These are phyloP conservation scores for Erythrobasidium yunnanense DNA, from an alignment of 768 basidiomycete genomes.

Conservation along the genomic window DNA sequence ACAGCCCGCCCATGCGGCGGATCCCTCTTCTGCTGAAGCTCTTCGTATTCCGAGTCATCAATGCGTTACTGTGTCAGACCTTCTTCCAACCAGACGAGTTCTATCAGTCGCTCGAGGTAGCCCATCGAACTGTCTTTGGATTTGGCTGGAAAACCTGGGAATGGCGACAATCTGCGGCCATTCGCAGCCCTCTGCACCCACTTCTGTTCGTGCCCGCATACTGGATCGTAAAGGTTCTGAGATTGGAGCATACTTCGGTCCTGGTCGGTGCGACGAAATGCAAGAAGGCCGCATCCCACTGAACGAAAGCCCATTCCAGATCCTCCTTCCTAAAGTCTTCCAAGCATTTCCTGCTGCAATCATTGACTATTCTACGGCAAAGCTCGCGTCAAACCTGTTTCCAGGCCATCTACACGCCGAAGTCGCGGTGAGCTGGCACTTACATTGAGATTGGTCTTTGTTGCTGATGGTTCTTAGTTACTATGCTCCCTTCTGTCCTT, in stretches of 20 bases:
- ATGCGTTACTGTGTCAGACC: conserved; percentile 60
- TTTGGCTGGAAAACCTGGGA: conserved; percentile 94
- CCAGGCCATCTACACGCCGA: not conserved
- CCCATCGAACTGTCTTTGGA: conserved; percentile 76
- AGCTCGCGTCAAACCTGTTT: conserved; percentile 46
- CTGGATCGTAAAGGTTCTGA: conserved; percentile 53
- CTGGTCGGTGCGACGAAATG: conserved; percentile 50
- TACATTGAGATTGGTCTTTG: not conserved
- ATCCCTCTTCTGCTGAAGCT: conserved; percentile 41
- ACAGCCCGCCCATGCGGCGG: not conserved
- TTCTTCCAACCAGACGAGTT: conserved; percentile 97
- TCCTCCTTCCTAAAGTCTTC: conserved; percentile 47
- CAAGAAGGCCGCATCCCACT: not conserved
- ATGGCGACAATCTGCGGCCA: conserved; percentile 57
- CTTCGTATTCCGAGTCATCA: conserved; percentile 37
- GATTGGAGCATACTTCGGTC: conserved; percentile 50
- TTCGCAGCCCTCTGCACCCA: conserved; percentile 73
- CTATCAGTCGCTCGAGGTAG: conserved; percentile 86
- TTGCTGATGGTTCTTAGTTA: conserved; percentile 1
- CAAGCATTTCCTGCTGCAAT: conserved; percentile 49
- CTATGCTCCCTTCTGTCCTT: conserved; percentile 68
- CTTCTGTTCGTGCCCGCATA: conserved; percentile 68
- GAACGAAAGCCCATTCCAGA: not conserved
- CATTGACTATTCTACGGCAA: conserved; percentile 60
- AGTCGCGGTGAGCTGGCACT: conserved; percentile 2